Conservation (phyloP, 2,329 filamentous ascomycete genomes). For the Karstenula rhodostoma region DNA sequence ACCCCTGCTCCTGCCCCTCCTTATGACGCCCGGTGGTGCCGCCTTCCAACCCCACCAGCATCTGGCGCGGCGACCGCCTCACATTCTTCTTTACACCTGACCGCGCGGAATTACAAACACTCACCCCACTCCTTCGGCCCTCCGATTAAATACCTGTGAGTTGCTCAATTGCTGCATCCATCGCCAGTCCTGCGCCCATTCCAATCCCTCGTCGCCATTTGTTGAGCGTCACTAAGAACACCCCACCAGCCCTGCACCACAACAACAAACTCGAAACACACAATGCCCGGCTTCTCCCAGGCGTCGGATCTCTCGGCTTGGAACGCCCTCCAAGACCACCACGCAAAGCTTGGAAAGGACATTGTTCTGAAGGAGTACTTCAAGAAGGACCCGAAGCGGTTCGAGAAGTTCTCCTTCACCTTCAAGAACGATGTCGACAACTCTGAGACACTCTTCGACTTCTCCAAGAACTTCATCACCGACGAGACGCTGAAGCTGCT, state of each 20-base stretch:
- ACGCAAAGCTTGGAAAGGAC: conserved; percentile 83
- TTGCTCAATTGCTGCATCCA: conserved; percentile 19
- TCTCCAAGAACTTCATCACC: conserved; percentile 97
- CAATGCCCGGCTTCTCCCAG: conserved; percentile 75
- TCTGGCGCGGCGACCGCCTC: conserved; percentile 7
- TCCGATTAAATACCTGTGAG: conserved; percentile 7
- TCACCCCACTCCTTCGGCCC: not conserved
- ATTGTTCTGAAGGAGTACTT: conserved; percentile 96
- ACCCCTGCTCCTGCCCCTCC: conserved; percentile 11
- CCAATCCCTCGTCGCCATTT: conserved; percentile 19
- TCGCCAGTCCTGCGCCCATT: conserved; percentile 16
- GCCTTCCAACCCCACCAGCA: conserved; percentile 8
- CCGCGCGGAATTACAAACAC: conserved; percentile 19
- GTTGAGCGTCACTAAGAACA: conserved; percentile 18
- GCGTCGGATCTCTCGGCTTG: conserved; percentile 86
- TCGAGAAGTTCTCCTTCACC: conserved; percentile 86
- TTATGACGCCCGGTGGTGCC: conserved; percentile 8
- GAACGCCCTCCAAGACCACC: conserved; percentile 90
- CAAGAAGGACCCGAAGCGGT: conserved; percentile 84
- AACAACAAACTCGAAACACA: conserved; percentile 27
- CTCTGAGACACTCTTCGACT: conserved; percentile 94
- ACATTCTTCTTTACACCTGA: conserved; percentile 20
- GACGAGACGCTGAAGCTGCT: conserved; percentile 90
- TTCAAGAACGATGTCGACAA: conserved; percentile 81
- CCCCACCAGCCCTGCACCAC: conserved; percentile 34